Conservation (phyloP, 2,329 filamentous ascomycete genomes). For the Aspergillus fischeri region DNA sequence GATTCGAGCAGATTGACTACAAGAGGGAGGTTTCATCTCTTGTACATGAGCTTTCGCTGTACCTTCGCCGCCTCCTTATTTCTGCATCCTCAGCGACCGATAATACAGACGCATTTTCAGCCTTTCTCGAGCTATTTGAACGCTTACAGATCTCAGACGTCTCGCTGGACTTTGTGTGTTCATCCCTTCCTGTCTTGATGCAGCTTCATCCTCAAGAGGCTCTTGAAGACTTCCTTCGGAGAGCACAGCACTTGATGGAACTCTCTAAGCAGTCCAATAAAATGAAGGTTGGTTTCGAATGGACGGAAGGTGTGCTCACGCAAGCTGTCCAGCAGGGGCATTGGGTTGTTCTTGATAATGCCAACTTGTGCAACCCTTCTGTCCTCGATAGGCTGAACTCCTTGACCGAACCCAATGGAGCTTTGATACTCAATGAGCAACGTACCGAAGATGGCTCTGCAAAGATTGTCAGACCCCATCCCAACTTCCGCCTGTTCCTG, state of each 20-base stretch:
- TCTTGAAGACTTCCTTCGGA: conserved; percentile 47
- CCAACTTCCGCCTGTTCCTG: conserved; percentile 85
- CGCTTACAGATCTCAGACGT: conserved; percentile 25
- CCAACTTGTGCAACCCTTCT: conserved; percentile 91
- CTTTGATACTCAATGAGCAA: conserved; percentile 89
- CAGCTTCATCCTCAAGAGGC: conserved; percentile 44
- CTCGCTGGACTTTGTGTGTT: conserved; percentile 28
- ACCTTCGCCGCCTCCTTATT: conserved; percentile 45
- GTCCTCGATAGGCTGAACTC: conserved; percentile 94
- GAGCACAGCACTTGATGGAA: conserved; percentile 49
- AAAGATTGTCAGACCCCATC: conserved; percentile 73
- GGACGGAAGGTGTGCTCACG: conserved; percentile 90
- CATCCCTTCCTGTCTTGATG: conserved; percentile 31
- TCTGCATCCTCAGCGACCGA: conserved; percentile 23
- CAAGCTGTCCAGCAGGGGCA: conserved; percentile 79
- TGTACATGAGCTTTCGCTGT: conserved; percentile 50
- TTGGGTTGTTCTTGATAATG: conserved; percentile 95
- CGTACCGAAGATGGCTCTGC: conserved; percentile 77
- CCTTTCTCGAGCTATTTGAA: conserved; percentile 31
- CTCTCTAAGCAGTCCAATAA: conserved; percentile 59
- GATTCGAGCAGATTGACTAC: conserved; percentile 90
- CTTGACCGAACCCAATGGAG: conserved; percentile 83
- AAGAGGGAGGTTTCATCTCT: conserved; percentile 65
- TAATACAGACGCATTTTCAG: conserved; percentile 15
- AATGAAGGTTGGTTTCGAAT: conserved; percentile 73